These are phyloP conservation scores for Cucurbita maxima DNA, from an alignment of 306 rosid genomes.

Conservation along the genomic window DNA sequence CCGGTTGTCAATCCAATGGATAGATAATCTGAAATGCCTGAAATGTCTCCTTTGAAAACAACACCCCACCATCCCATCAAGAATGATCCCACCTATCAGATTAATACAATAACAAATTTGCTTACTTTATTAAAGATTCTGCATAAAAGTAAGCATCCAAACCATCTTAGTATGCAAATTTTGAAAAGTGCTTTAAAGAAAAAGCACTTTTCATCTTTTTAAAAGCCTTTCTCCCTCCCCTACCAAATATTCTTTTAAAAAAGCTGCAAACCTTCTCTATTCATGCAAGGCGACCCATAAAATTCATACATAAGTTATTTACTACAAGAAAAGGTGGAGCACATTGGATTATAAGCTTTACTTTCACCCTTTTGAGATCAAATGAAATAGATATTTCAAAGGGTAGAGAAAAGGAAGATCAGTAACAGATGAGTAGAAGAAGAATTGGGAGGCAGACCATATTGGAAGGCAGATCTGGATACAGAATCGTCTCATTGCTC, in stretches of 20 bases:
- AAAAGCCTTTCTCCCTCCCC: too few relatives aligned
- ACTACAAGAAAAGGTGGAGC: background rate
- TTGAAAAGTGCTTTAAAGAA: too few relatives aligned
- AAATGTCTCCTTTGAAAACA: conserved; percentile 61
- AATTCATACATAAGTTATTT: background rate
- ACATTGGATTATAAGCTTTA: background rate
- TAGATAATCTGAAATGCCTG: conserved; percentile 46
- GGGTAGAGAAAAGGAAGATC: background rate
- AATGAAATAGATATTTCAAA: background rate
- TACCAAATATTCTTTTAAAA: background rate
- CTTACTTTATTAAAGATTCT: background rate
- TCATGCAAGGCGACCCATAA: background rate
- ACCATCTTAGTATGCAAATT: too few relatives aligned
- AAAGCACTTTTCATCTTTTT: too few relatives aligned
- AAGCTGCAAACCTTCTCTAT: background rate
- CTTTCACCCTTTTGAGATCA: background rate
- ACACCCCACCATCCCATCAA: conserved; percentile 95
- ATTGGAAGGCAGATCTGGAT: conserved; percentile 86
- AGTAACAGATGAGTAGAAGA: conserved; percentile 1
- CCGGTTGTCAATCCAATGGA: conserved; percentile 72
- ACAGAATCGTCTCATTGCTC: conserved; percentile 32
- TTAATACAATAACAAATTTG: background rate
- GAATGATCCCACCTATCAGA: conserved; percentile 61
- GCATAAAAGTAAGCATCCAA: background rate
- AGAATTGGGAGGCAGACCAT: conserved; percentile 39